These are phyloP conservation scores for Aureobasidium pullulans DNA, from an alignment of 2,329 filamentous ascomycete species.

Conservation along the genomic window DNA sequence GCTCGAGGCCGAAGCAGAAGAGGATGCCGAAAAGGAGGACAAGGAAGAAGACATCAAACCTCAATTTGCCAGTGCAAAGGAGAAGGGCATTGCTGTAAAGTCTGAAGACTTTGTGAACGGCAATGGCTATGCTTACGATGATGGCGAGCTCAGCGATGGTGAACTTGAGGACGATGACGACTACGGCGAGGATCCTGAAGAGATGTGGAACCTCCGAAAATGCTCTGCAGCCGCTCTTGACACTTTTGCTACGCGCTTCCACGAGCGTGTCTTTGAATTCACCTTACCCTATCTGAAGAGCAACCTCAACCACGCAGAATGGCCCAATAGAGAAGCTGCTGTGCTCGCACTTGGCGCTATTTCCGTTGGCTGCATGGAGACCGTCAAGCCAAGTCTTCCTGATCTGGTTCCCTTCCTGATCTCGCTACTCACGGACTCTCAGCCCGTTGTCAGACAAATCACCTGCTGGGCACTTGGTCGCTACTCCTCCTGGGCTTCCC, in stretches of 20 bases:
- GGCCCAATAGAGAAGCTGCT: constrained; percentile 87
- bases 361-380: constrained; percentile 86
- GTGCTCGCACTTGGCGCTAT: constrained; percentile 92
- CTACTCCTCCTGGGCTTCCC: constrained; percentile 87
- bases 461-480: constrained; percentile 96
- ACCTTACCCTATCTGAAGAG: constrained; percentile 88
- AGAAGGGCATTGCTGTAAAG: constrained; percentile 13
- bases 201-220: constrained; percentile 91
- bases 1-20: constrained; percentile 68
- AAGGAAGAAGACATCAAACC: constrained; percentile 86
- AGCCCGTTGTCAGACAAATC: constrained; percentile 90
- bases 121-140: constrained; percentile 40
- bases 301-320: constrained; percentile 80
- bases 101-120: constrained; percentile 33
- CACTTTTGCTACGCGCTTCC: constrained; percentile 86
- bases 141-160: constrained; percentile 78
- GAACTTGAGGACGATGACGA: constrained; percentile 76
- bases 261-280: constrained; percentile 77
- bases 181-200: constrained; percentile 67
- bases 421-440: constrained; percentile 70
- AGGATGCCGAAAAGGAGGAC: constrained; percentile 87
- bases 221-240: constrained; percentile 94
- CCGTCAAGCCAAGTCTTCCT: constrained; percentile 82
- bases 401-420: constrained; percentile 88
- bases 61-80: constrained; percentile 64